A percentile compares a stretch with the other conserved stretches of the same genome.
Evolutionary conservation across 768 basidiomycete species (phyloP).

Genomic region (Hemileccinum rubropunctum): DNA sequence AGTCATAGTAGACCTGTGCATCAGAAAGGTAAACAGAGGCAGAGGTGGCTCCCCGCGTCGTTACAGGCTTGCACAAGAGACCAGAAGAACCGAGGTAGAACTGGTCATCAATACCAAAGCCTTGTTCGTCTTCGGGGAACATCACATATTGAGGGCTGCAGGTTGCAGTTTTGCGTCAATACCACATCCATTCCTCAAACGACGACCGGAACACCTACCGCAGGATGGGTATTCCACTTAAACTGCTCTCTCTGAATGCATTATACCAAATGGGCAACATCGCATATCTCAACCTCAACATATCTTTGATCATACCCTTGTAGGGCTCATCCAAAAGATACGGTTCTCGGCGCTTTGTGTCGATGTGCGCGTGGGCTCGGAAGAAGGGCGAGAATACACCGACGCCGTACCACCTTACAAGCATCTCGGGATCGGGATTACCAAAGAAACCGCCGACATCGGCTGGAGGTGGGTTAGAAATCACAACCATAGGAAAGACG

Average conservation of each 20-base stretch:
- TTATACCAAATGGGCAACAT: slow-evolving; percentile 96
- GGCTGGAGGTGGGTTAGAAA: slow-evolving; percentile 49
- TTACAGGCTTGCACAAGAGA: slow-evolving; percentile 89
- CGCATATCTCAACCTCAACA: slow-evolving; percentile 78
- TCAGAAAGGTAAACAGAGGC: slow-evolving; percentile 83
- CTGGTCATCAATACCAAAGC: slow-evolving; percentile 91
- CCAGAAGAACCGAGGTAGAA: slow-evolving; percentile 89
- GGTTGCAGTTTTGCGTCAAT: background rate
- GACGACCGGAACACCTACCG: slow-evolving; percentile 45
- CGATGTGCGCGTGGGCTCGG: slow-evolving; percentile 97
- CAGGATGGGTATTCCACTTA: slow-evolving; percentile 78
- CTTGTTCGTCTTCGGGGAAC: slow-evolving; percentile 85
- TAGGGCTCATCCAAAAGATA: slow-evolving; percentile 89
- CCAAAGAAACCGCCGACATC: slow-evolving; percentile 99
- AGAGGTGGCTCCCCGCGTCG: slow-evolving; percentile 64
- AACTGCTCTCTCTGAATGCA: slow-evolving; percentile 87
- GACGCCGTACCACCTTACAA: slow-evolving; percentile 96
- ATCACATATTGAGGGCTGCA: slow-evolving; percentile 90
- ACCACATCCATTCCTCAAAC: background rate
- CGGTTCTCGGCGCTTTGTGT: slow-evolving; percentile 96
- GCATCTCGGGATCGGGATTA: slow-evolving; percentile 91
- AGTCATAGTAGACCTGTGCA: slow-evolving; percentile 93
- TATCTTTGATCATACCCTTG: slow-evolving; percentile 76
- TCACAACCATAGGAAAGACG: background rate
- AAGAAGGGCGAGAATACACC: slow-evolving; percentile 97